A percentile compares a stretch with the other conserved stretches of the same genome.
Evolutionary conservation across 345 rosid genomes (phyloP).

Genomic region (Pistacia vera): DNA sequence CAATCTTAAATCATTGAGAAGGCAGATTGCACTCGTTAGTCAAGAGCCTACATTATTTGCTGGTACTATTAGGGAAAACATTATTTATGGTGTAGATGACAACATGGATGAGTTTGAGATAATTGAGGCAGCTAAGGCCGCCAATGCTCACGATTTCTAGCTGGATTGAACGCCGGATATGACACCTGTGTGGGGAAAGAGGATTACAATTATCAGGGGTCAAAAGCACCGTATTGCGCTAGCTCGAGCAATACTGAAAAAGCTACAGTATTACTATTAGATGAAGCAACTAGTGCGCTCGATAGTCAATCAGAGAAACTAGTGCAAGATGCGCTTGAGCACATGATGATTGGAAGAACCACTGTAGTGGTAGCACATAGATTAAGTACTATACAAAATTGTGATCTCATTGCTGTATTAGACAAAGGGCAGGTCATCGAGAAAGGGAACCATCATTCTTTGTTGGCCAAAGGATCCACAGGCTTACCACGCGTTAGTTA

Average conservation of each 20-base stretch:
- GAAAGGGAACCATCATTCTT: constrained; percentile 59
- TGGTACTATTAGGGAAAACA: constrained; percentile 66
- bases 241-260: constrained; percentile 58
- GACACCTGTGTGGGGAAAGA: constrained; percentile 64
- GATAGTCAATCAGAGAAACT: constrained; percentile 67
- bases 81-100: constrained; percentile 40
- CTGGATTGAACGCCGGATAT: constrained; percentile 49
- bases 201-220: constrained; percentile 75
- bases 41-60: constrained; percentile 73
- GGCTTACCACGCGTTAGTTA: constrained; percentile 65
- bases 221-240: constrained; percentile 78
- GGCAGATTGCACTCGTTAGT: constrained; percentile 70
- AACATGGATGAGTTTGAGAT: constrained; percentile 48
- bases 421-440: constrained; percentile 63
- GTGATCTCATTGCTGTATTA: constrained; percentile 58
- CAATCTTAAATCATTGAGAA: constrained; percentile 52
- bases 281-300: constrained; percentile 77
- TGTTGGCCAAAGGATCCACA: constrained; percentile 48
- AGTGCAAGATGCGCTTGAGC: constrained; percentile 67
- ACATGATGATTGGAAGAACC: constrained; percentile 66
- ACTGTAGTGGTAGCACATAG: constrained; percentile 75
- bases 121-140: constrained; percentile 53
- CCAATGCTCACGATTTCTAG: constrained; percentile 74
- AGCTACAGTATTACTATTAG: constrained; percentile 51
- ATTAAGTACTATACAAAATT: constrained; percentile 58